Evolutionary conservation across 352 stramenopile genomes (phyloP).

Genomic region (Pythium guiyangense): DNA sequence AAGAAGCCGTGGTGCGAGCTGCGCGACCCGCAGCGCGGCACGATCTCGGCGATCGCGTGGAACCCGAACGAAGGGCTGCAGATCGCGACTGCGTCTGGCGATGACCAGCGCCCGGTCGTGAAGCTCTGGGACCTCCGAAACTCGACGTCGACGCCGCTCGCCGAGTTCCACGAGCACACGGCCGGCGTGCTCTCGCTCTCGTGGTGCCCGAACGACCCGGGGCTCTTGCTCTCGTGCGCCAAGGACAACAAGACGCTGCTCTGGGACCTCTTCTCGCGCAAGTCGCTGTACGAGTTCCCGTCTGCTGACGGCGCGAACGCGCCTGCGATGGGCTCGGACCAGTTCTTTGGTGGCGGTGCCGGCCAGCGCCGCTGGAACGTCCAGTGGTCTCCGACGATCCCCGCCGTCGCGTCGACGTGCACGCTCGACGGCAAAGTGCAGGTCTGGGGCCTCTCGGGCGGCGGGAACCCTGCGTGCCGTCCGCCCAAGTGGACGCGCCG

Average conservation of each 20-base stretch:
- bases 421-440: conserved; percentile 97
- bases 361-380: conserved; percentile 92
- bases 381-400: conserved; percentile 94
- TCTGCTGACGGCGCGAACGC: conserved; percentile 41
- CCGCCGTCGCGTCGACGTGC: conserved; percentile 94
- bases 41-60: conserved; percentile 94
- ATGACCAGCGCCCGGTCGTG: conserved; percentile 94
- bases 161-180: conserved; percentile 94
- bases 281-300: conserved; percentile 94
- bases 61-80: conserved; percentile 98
- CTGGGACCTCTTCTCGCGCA: conserved; percentile 95
- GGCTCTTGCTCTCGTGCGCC: conserved; percentile 90
- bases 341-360: conserved; percentile 69
- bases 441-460: conserved; percentile 83
- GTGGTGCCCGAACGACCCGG: conserved; percentile 97
- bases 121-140: conserved; percentile 98
- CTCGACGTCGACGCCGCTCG: conserved; percentile 95
- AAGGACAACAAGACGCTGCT: conserved; percentile 98
- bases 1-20: conserved; percentile 99
- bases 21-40: conserved; percentile 81
- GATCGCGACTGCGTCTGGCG: conserved; percentile 93
- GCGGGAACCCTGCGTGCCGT: conserved; percentile 72
- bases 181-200: conserved; percentile 95
- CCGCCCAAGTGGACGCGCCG: conserved; percentile 95
- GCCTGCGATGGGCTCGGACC: conserved; percentile 71